A percentile compares a stretch with the other conserved stretches of the same genome.
These are phyloP conservation scores for Omphalea diandra DNA, from an alignment of 441 rosid genomes.

Conservation along the genomic window DNA sequence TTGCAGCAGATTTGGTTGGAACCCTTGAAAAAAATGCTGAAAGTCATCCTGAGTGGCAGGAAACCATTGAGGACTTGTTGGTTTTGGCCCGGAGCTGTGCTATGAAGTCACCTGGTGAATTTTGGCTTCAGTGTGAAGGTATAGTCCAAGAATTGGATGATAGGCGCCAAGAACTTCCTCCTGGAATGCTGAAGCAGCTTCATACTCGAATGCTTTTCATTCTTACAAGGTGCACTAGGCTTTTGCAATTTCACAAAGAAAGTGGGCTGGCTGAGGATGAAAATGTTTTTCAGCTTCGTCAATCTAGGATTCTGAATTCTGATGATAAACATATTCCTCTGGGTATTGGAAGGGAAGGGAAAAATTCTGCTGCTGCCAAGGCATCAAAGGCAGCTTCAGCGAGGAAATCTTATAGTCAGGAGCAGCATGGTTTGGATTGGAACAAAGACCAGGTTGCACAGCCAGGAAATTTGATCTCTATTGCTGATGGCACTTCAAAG, in stretches of 20 bases:
- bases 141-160: conserved; percentile 98
- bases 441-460: conserved; percentile 47
- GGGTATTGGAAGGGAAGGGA: conserved; percentile 48
- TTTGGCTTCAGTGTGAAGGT: conserved; percentile 99
- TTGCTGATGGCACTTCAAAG: conserved; percentile 44
- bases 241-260: conserved; percentile 98
- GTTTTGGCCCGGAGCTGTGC: conserved; percentile 96
- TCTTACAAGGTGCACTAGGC: conserved; percentile 92
- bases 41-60: conserved; percentile 97
- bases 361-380: conserved; percentile 62
- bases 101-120: conserved; percentile 85
- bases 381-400: conserved; percentile 47
- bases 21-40: conserved; percentile 92
- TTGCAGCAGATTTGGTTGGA: conserved; percentile 97
- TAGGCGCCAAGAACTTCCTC: conserved; percentile 95
- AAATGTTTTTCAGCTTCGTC: conserved; percentile 70
- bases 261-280: conserved; percentile 87
- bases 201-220: conserved; percentile 98
- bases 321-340: conserved; percentile 62
- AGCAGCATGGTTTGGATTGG: conserved; percentile 76
- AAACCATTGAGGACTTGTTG: conserved; percentile 92
- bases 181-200: conserved; percentile 88
- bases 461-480: conserved; percentile 39
- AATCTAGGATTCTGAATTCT: conserved; percentile 71
- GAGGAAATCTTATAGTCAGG: conserved; percentile 93